These are phyloP conservation scores for Trichoderma sp. DNA, from an alignment of 2,329 filamentous ascomycete genomes.

Conservation along the genomic window DNA sequence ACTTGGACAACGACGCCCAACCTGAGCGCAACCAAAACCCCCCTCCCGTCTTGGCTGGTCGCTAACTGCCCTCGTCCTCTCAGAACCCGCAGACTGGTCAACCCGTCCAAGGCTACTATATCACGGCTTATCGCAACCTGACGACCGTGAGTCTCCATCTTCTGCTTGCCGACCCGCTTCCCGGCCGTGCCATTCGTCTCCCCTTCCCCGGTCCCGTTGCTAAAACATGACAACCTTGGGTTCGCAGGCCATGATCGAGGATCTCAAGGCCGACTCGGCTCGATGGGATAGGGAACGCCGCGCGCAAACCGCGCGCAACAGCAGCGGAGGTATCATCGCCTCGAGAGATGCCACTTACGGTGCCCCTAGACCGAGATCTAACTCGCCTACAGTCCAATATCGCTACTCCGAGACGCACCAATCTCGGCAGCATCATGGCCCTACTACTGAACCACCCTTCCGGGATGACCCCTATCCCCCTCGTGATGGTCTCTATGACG, in stretches of 20 bases:
- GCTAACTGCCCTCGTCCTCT: constrained; percentile 9
- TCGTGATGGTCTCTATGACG: constrained; percentile 48
- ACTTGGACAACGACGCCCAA: background rate
- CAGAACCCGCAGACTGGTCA: constrained; percentile 61
- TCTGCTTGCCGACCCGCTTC: background rate
- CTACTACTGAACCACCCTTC: constrained; percentile 47
- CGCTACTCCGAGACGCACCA: constrained; percentile 57
- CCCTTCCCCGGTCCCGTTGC: background rate
- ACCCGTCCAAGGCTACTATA: constrained; percentile 71
- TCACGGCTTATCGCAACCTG: constrained; percentile 77
- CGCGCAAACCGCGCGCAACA: constrained; percentile 56
- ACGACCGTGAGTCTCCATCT: constrained; percentile 64
- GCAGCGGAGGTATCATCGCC: constrained; percentile 60
- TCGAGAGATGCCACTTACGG: constrained; percentile 53
- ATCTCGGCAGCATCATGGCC: constrained; percentile 53
- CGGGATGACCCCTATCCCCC: constrained; percentile 43
- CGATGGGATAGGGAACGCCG: constrained; percentile 64
- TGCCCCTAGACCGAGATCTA: constrained; percentile 56
- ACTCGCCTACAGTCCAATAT: constrained; percentile 61
- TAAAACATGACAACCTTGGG: constrained; percentile 5
- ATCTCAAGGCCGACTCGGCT: constrained; percentile 63
- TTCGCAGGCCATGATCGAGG: constrained; percentile 62
- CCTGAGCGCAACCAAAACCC: background rate
- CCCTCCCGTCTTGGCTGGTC: background rate
- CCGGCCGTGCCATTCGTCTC: background rate